Percentiles rank a stretch among this genome's conserved stretches.
Evolutionary conservation across 2,329 filamentous ascomycete genomes (phyloP).

Genomic region (Gnomoniopsis smithogilvyi): DNA sequence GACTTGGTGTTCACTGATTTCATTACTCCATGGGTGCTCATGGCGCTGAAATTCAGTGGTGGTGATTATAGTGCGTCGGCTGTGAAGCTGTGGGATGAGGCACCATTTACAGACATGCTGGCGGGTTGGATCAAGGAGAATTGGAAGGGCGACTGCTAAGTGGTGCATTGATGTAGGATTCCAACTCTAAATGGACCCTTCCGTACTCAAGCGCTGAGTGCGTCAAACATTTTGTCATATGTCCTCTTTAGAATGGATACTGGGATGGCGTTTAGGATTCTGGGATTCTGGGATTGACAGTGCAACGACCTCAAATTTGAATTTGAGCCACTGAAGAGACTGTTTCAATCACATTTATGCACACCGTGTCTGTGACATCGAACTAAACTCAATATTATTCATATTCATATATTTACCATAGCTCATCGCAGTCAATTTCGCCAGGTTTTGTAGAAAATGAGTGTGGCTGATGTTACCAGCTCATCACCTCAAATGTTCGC

Average conservation of each 20-base stretch:
- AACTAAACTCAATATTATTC: background rate
- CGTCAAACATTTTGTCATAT: background rate
- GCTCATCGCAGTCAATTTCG: background rate
- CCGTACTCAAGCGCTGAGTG: constrained; percentile 1
- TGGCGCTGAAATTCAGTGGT: constrained; percentile 64
- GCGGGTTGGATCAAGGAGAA: constrained; percentile 56
- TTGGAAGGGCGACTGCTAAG: constrained; percentile 49
- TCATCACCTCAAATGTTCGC: background rate
- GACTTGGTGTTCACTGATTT: constrained; percentile 93
- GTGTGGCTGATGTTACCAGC: too few relatives aligned
- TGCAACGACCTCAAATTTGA: background rate
- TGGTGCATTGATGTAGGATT: background rate
- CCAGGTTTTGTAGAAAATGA: too few relatives aligned
- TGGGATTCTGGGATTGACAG: background rate
- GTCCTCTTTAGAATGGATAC: background rate
- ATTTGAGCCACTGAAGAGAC: background rate
- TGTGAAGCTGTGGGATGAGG: constrained; percentile 49
- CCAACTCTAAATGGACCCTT: background rate
- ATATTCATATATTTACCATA: background rate
- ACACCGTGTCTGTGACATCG: background rate
- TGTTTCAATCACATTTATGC: background rate
- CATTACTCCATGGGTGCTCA: constrained; percentile 75
- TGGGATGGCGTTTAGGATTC: background rate
- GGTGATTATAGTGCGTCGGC: constrained; percentile 46
- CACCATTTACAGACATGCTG: constrained; percentile 54